Base-by-base conservation (phyloP, 202 grass and related monocot species). In the Cymbopogon flexuosus region DNA sequence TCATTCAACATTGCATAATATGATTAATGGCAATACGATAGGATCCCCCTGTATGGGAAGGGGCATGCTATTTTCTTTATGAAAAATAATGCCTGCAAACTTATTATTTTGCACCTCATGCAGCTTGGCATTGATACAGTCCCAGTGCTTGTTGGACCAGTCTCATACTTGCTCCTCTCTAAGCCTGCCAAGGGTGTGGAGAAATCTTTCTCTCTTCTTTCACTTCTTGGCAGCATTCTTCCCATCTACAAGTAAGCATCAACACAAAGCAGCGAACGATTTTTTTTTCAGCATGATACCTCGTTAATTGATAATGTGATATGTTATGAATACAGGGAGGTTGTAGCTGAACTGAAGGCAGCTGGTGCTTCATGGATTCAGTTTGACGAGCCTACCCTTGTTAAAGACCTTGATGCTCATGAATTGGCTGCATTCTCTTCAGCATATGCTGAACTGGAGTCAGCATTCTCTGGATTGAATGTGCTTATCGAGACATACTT, bases 401-500 rank as follows among this genome's bases (percentile, higher is more conserved):
- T 94, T 64, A 79, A 72, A 68, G 94, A 97, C 35, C 94, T 97
- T 87, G 94, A 75, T 71, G 63, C 87, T 83, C 83, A 97, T 5
- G 83, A 97, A 81, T 66, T 97, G 84, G 87, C 89, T 5, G 87
- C 94, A 40, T 97, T 97, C 69, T 74, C 89, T 69, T 68, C 77
- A 2, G 91, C 91, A 18, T 97, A 97, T 71, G 36, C 87, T 49
- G 89, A 92, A 80, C 83, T 97, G 0, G 85, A 87, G 72, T 87
- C 94, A 66, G 1, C 87, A 60, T 75, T 97, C 54, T 90, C 89
- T 83, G 91, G 89, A 81, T 89, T 94, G 73, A 94, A 87, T 87
- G 94, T 97, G 41, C 80, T 97, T 85, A 21, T 97, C 27, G 91
- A 94, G 87, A 94, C 94, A 36, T 97, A 97, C 80, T 97, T 97